Percentiles rank a stretch among this genome's conserved stretches.
Conservation (phyloP, 495 filamentous ascomycete species). For the Penicillium maclennaniae region DNA sequence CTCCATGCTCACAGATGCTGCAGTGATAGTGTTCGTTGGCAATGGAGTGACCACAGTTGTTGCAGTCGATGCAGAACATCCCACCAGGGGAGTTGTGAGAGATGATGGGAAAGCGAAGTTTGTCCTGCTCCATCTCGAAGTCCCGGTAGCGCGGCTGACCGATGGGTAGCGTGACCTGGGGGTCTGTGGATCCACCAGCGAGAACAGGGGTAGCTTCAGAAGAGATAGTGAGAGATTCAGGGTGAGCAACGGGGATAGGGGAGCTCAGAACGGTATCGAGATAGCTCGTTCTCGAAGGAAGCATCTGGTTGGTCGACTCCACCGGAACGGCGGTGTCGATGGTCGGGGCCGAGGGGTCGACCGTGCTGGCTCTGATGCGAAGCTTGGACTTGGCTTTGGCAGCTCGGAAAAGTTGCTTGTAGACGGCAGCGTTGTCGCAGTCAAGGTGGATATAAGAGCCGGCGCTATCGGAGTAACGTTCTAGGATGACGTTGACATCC, state of each 20-base stretch:
- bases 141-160: conserved; percentile 26
- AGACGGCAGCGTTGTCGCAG: conserved; percentile 70
- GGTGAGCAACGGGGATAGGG: conserved; percentile 21
- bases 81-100: conserved; percentile 32
- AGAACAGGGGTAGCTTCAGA: neutral
- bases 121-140: conserved; percentile 31
- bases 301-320: conserved; percentile 16
- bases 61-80: conserved; percentile 78
- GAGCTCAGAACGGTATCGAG: conserved; percentile 44
- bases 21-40: conserved; percentile 89
- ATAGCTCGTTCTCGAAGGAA: conserved; percentile 31
- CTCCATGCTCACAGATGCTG: conserved; percentile 84
- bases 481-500: conserved; percentile 67
- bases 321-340: conserved; percentile 6
- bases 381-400: conserved; percentile 99
- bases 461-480: conserved; percentile 96
- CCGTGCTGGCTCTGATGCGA: conserved; percentile 69
- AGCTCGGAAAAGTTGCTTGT: conserved; percentile 95
- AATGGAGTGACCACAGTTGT: conserved; percentile 76
- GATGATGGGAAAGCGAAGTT: conserved; percentile 25
- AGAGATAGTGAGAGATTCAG: conserved; percentile 9
- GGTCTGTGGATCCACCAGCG: neutral
- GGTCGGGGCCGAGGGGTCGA: conserved; percentile 10
- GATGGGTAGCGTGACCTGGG: neutral
- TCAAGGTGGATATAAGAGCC: conserved; percentile 76